A percentile compares a stretch with the other conserved stretches of the same genome.
These are phyloP conservation scores for Knufia fluminis DNA, from an alignment of 2,329 filamentous ascomycete genomes.

Conservation along the genomic window DNA sequence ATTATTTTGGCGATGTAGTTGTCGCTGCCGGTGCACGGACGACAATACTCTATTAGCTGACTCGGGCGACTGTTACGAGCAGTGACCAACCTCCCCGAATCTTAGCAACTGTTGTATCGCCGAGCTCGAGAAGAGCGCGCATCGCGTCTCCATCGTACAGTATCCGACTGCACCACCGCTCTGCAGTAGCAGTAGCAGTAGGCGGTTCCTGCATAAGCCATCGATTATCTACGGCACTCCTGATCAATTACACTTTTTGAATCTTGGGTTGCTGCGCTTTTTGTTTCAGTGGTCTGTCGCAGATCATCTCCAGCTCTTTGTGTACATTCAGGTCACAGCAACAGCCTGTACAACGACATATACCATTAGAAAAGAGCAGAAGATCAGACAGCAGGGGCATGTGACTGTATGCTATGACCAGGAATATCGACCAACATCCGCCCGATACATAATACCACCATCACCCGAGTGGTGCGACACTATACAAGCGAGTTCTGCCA, in stretches of 20 bases:
- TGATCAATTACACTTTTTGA: neutral
- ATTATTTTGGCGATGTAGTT: neutral
- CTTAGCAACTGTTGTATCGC: neutral
- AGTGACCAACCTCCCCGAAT: neutral
- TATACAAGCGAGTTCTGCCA: neutral
- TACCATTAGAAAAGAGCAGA: neutral
- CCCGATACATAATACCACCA: neutral
- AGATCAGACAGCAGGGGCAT: neutral
- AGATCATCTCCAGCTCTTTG: neutral
- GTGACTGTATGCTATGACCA: neutral
- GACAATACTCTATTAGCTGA: neutral
- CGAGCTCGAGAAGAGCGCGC: neutral
- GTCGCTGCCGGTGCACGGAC: neutral
- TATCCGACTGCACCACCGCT: too few relatives aligned
- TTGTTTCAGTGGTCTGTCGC: neutral
- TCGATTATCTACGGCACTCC: neutral
- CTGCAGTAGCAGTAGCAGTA: neutral
- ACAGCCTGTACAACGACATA: neutral
- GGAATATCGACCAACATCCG: neutral
- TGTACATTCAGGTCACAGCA: neutral
- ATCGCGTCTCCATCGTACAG: neutral
- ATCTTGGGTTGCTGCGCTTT: neutral
- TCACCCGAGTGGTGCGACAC: neutral
- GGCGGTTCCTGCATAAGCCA: constrained; percentile 2
- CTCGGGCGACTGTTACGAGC: neutral